Conservation (phyloP, 345 rosid genomes). For the Cochlearia excelsa region DNA sequence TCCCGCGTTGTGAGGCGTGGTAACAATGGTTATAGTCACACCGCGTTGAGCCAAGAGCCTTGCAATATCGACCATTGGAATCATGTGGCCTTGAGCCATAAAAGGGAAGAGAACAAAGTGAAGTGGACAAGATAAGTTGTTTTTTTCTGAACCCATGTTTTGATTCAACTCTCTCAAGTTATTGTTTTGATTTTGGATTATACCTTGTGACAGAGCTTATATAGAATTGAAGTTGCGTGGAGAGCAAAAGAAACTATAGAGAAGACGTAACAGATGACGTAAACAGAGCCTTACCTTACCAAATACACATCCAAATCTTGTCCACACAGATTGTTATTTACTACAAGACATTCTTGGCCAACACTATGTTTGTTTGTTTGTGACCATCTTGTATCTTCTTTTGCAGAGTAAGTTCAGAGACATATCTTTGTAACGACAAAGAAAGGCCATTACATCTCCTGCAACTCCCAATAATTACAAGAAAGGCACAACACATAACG, state of each 20-base stretch:
- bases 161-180: background rate
- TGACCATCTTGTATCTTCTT: constrained; percentile 6
- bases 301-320: background rate
- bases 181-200: constrained; percentile 16
- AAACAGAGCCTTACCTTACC: constrained; percentile 13
- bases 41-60: constrained; percentile 45
- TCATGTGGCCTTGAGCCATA: constrained; percentile 47
- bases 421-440: too few relatives aligned
- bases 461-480: too few relatives aligned
- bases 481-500: too few relatives aligned
- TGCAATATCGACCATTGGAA: constrained; percentile 48
- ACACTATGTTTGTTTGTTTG: background rate
- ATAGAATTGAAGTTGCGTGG: constrained; percentile 16
- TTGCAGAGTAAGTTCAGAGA: too few relatives aligned
- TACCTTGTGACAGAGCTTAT: constrained; percentile 9
- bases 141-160: constrained; percentile 9
- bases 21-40: constrained; percentile 38
- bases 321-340: constrained; percentile 13
- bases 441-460: too few relatives aligned
- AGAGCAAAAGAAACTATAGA: background rate
- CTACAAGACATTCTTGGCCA: constrained; percentile 10
- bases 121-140: constrained; percentile 21
- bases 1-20: constrained; percentile 46
- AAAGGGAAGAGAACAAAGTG: constrained; percentile 51
- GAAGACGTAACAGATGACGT: constrained; percentile 31